Evolutionary conservation across 2,329 filamentous ascomycete genomes (phyloP), one percentile per base, ranked within the genome.

Genomic region (Xylariaceae sp.): DNA sequence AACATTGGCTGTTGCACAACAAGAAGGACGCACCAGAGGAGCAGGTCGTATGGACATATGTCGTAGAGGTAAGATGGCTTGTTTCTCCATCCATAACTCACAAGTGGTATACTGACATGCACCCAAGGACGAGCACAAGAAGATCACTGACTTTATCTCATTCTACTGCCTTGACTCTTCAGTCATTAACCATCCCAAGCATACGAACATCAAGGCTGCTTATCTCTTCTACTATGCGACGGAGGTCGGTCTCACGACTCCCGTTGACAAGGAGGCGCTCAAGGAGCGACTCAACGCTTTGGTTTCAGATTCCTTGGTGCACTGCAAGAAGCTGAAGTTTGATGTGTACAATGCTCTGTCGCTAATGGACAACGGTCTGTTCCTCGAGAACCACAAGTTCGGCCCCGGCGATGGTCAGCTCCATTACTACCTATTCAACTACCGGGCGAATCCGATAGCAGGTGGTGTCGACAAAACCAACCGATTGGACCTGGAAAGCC

Each of bases 341-440:
- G 94, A 99, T 73, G 94, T 99, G 60, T 95, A 97, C 80, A 99
- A 99, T 71, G 93, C 92, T 0, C 82, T 99, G 57, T 96, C 92
- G 0, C 81, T 97, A 45, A 88, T 96, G 76, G 93, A 99, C 75
- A 99, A 99, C 74, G 88, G 86, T 0, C 82, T 97, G 17, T 97
- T 99, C 82, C 81, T 99, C 4, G 88, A 93, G 72, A 83, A 97
- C 66, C 90, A 97, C 71, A 96, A 96, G 75, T 99, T 97, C 70
- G 94, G 93, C 50, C 87, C 89, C 4, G 94, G 94, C 37, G 94
- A 99, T 73, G 94, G 94, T 51, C 91, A 94, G 73, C 80, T 99
- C 68, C 92, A 99, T 75, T 99, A 92, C 77, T 99, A 99, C 75
- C 80, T 99, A 37, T 99, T 95, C 82, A 99, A 99, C 77, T 99